Evolutionary conservation across 768 basidiomycete genomes (phyloP).

Genomic region (Amanita pseudoporphyria): DNA sequence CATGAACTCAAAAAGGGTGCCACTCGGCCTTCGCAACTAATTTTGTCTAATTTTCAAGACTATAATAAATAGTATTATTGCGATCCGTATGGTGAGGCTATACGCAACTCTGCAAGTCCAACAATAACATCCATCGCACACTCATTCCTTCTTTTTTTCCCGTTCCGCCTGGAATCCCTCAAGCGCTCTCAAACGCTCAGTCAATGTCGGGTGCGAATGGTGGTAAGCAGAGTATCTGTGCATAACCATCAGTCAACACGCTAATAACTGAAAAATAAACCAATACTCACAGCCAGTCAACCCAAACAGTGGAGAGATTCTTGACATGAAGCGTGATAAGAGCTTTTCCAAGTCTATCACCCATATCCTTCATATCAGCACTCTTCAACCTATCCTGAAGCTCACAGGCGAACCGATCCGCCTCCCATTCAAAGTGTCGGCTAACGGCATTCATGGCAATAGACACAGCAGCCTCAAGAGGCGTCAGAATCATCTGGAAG

Average conservation of each 20-base stretch:
- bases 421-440: slow-evolving; percentile 86
- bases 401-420: slow-evolving; percentile 79
- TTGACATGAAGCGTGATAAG: slow-evolving; percentile 83
- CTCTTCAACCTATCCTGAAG: slow-evolving; percentile 42
- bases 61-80: background rate
- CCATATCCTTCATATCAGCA: slow-evolving; percentile 73
- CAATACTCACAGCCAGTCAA: slow-evolving; percentile 74
- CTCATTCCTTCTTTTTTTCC: slow-evolving; percentile 28
- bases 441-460: slow-evolving; percentile 76
- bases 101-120: no score
- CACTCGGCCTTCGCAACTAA: no score
- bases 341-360: slow-evolving; percentile 73
- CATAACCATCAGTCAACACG: slow-evolving; percentile 2
- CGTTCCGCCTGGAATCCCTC: slow-evolving; percentile 51
- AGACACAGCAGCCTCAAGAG: slow-evolving; percentile 64
- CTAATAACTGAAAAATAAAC: slow-evolving; percentile 4
- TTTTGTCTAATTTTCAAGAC: background rate
- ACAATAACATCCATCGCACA: background rate
- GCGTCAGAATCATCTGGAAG: slow-evolving; percentile 84
- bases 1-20: no score
- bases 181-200: slow-evolving; percentile 78
- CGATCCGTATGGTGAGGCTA: background rate
- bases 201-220: slow-evolving; percentile 91
- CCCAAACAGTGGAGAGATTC: slow-evolving; percentile 90
- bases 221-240: slow-evolving; percentile 87